Conservation (phyloP, 1,284 basidiomycete genomes). For the Phaffia rhodozyma region DNA sequence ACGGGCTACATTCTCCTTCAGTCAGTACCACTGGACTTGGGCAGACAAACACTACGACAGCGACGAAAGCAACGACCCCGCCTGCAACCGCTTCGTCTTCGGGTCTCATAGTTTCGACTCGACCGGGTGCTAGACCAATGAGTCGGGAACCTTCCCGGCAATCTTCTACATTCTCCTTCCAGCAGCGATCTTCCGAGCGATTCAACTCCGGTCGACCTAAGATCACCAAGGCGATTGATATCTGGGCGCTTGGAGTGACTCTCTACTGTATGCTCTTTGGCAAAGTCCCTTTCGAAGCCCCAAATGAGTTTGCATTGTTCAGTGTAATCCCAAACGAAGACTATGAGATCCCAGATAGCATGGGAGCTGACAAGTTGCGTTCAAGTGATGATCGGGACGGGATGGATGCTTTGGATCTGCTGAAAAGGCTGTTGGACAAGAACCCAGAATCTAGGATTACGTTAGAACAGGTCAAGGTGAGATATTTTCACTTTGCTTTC, state of each 20-base stretch:
- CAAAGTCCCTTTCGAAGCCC: slow-evolving; percentile 53
- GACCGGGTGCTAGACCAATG: background rate
- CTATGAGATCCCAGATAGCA: slow-evolving; percentile 55
- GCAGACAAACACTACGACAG: background rate
- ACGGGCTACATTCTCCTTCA: background rate
- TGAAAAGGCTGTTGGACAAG: slow-evolving; percentile 71
- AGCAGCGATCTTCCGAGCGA: slow-evolving; percentile 25
- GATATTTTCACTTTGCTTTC: slow-evolving; percentile 20
- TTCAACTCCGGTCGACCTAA: slow-evolving; percentile 43
- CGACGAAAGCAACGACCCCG: background rate
- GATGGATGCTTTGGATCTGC: slow-evolving; percentile 55
- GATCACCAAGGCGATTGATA: slow-evolving; percentile 90
- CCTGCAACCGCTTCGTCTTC: background rate
- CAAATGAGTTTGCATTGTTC: slow-evolving; percentile 71
- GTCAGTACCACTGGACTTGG: background rate
- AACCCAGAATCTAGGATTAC: slow-evolving; percentile 65
- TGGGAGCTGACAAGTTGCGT: slow-evolving; percentile 59
- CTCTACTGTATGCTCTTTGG: slow-evolving; percentile 92
- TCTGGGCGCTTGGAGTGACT: slow-evolving; percentile 99
- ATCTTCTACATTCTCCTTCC: slow-evolving; percentile 22
- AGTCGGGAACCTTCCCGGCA: slow-evolving; percentile 18
- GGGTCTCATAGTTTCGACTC: background rate
- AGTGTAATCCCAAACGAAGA: slow-evolving; percentile 67
- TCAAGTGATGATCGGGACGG: slow-evolving; percentile 43
- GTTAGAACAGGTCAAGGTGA: slow-evolving; percentile 73